A percentile compares a stretch with the other conserved stretches of the same genome.
Conservation (phyloP, 495 filamentous ascomycete genomes). For the Astrothelium macrocarpum region DNA sequence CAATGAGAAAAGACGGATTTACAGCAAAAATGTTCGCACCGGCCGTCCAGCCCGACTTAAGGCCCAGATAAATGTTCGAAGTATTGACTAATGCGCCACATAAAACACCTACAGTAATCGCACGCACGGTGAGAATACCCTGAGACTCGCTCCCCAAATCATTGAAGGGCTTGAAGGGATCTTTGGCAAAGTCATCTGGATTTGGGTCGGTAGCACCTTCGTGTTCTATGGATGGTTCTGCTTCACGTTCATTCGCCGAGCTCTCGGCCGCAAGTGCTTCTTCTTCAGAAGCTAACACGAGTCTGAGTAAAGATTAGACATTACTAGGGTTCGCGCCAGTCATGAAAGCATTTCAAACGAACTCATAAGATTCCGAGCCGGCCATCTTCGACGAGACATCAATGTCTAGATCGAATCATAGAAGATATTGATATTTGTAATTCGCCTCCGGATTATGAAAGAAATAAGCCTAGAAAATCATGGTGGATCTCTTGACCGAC, state of each 20-base stretch:
- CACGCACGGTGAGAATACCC: slow-evolving; percentile 48
- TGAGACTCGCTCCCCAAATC: slow-evolving; percentile 26
- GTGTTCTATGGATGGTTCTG: background rate
- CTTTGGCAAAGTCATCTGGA: background rate
- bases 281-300: background rate
- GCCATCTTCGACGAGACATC: background rate
- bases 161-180: slow-evolving; percentile 21
- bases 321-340: background rate
- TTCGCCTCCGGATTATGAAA: too few species aligned
- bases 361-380: background rate
- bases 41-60: slow-evolving; percentile 60
- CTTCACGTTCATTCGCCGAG: background rate
- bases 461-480: too few species aligned
- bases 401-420: background rate
- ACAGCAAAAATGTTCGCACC: slow-evolving; percentile 38
- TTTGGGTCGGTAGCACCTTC: background rate
- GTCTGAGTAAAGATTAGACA: background rate
- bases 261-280: background rate
- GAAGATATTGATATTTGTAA: too few species aligned
- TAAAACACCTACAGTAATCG: slow-evolving; percentile 46
- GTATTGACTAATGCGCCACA: slow-evolving; percentile 54
- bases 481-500: too few species aligned
- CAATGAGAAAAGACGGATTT: slow-evolving; percentile 4
- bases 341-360: background rate
- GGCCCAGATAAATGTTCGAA: slow-evolving; percentile 57